phyloP scores from a whole-genome alignment of 176 grass and related monocot species.

The Phoenix dactylifera region DNA sequence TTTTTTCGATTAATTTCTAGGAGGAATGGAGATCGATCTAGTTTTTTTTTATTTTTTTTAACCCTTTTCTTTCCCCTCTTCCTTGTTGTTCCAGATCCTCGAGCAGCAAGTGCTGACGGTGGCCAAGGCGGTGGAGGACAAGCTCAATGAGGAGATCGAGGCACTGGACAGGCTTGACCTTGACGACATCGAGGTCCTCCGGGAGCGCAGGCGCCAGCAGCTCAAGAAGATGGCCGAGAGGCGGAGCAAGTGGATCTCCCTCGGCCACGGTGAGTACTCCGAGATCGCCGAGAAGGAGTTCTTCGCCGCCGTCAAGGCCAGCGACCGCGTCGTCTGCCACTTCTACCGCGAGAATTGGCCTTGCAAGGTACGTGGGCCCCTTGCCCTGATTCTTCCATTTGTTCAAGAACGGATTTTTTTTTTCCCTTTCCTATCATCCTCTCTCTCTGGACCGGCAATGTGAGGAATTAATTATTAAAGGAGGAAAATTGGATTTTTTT shows the following conservation, averaged over 20 bases:
- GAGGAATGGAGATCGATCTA: no score
- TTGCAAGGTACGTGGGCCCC: constrained; percentile 47
- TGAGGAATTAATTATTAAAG: no score
- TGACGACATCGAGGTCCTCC: constrained; percentile 73
- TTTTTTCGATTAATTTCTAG: no score
- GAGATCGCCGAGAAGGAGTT: constrained; percentile 95
- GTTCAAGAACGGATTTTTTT: neutral
- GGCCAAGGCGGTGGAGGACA: constrained; percentile 85
- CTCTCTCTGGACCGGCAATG: no score
- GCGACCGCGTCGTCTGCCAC: constrained; percentile 85
- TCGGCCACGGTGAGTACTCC: constrained; percentile 74
- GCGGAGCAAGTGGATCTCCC: constrained; percentile 65
- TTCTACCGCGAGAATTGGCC: constrained; percentile 98
- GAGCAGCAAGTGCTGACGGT: constrained; percentile 75
- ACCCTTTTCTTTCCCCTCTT: no score
- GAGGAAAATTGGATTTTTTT: no score
- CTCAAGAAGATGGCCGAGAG: constrained; percentile 87
- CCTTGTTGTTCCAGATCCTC: constrained; percentile 33
- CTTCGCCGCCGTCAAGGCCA: constrained; percentile 75
- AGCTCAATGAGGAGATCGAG: constrained; percentile 74
- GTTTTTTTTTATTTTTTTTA: no score
- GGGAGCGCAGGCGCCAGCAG: constrained; percentile 83
- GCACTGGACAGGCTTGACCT: constrained; percentile 62
- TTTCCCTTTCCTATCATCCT: no score
- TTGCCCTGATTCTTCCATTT: neutral